Base-by-base conservation (phyloP, 2,329 filamentous ascomycete genomes). In the Trichoderma gracile region DNA sequence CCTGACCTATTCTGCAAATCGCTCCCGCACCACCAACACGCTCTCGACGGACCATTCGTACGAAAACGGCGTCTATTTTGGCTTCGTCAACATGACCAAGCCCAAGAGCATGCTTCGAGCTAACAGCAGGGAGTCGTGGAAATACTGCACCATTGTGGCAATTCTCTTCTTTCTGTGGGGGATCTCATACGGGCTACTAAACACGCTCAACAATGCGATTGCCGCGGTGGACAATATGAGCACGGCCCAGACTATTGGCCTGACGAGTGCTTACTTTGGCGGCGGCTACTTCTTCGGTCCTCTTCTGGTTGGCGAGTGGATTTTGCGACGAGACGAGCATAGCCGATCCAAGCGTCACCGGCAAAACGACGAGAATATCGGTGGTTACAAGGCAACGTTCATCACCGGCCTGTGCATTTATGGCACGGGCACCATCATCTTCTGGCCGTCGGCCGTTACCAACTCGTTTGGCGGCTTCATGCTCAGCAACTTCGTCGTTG, bases 101-200 rank as follows among this genome's bases (percentile, higher is more conserved):
- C 87, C 87, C 3, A 91, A 91, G 75, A 90, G 87, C 71, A 87
- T 93, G 80, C 84, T 92, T 8, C 80, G 86, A 23, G 85, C 86
- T 64, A 86, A 84, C 1, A 81, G 81, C 1, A 73, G 77, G 12
- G 89, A 93, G 67, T 90, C 89, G 0, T 78, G 90, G 68, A 89
- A 87, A 68, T 91, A 92, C 68, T 88, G 90, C 71, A 82, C 84
- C 17, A 81, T 92, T 67, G 92, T 96, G 23, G 91, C 90, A 1
- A 84, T 93, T 7, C 80, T 97, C 0, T 96, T 97, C 77, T 87
- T 96, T 68, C 79, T 97, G 3, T 96, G 92, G 93, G 93, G 93
- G 0, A 89, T 97, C 65, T 93, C 92, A 0, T 97, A 97, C 70
- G 93, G 93, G 0, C 82, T 97, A 2, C 80, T 97, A 6, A 92